phyloP scores from a whole-genome alignment of 2,329 filamentous ascomycete genomes.

The Fusarium dlaminii region DNA sequence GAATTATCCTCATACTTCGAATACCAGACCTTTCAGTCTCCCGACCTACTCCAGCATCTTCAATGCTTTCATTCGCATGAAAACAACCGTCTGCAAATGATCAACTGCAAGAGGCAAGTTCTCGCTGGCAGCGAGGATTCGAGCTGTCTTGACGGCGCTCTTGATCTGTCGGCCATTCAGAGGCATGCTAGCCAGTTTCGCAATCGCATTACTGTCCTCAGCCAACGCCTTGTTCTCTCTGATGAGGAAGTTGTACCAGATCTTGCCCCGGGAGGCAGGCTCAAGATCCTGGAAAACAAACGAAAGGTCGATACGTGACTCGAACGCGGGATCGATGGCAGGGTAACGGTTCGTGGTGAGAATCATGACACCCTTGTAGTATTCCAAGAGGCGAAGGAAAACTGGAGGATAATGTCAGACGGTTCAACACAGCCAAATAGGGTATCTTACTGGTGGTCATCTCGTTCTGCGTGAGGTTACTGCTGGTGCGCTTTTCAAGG shows the following conservation, averaged over 20 bases:
- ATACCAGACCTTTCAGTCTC: rapidly evolving
- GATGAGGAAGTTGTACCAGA: slow-evolving; percentile 36
- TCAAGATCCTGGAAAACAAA: slow-evolving; percentile 47
- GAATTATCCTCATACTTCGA: neutral
- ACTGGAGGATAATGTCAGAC: neutral
- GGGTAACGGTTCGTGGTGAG: slow-evolving; percentile 54
- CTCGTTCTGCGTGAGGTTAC: slow-evolving; percentile 38
- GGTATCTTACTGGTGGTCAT: slow-evolving; percentile 39
- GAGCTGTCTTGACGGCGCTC: slow-evolving; percentile 16
- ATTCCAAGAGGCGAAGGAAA: slow-evolving; percentile 46
- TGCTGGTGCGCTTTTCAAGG: slow-evolving; percentile 42
- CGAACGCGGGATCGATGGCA: slow-evolving; percentile 54
- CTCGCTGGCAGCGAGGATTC: slow-evolving; percentile 1
- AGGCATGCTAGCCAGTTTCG: neutral
- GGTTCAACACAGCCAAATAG: rapidly evolving
- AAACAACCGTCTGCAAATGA: slow-evolving; percentile 8
- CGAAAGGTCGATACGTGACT: slow-evolving; percentile 54
- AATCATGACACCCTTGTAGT: slow-evolving; percentile 50
- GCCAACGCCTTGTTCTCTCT: neutral
- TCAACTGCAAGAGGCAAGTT: neutral
- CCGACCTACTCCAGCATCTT: neutral
- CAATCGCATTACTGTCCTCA: neutral
- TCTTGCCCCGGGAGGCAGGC: slow-evolving; percentile 13
- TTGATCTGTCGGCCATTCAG: slow-evolving; percentile 36
- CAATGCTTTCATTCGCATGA: neutral